Base-by-base conservation (phyloP, 805 yeast species). In the Wickerhamiella sergipiensis region DNA sequence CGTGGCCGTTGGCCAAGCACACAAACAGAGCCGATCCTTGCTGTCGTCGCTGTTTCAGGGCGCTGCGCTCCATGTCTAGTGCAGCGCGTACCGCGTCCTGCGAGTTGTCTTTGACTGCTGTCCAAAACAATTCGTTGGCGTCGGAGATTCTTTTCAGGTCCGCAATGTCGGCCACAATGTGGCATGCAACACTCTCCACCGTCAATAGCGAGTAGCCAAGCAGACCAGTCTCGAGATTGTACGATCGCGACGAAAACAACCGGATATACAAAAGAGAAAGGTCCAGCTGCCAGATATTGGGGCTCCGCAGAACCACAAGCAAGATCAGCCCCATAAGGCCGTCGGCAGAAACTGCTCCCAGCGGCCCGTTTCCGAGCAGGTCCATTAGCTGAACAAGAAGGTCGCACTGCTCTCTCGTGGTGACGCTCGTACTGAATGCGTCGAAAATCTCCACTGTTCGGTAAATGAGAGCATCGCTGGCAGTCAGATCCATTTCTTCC, bases 141-240 rank as follows among this genome's bases (percentile, higher is more conserved):
- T 61, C 61, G 0, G 89, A 78, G 10, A 69, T 61, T 1, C 58
- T 52, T 3, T 66, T 59, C 47, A 83, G 64, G 3, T 64, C 61
- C 1, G 66, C 65, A 8, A 67, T 45, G 46, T 73, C 74, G 10
- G 72, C 66, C 33, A 66, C 66, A n/a, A 87, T 69, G 59, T 83
- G 90, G 51, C 69, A 77, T 8, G 86, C 60, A 0, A 85, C 94
- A 0, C 88, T 95, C 58, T 88, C 95, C 44, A 88, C 70, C 6
- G 95, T 86, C 45, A 95, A 82, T 13, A 87, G 57, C 1, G 88
- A 81, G 62, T 90, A 90, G 10, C 58, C 51, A 23, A 57, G 39
- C 19, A 54, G 52, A 7, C 60, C 60, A 2, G 44, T n/a, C 8
- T 17, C 29, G 10, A 26, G 7, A 1, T 52, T 55, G 29, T 47